These are phyloP conservation scores for Meira nashicola DNA, from an alignment of 1,284 basidiomycete genomes.

Conservation along the genomic window DNA sequence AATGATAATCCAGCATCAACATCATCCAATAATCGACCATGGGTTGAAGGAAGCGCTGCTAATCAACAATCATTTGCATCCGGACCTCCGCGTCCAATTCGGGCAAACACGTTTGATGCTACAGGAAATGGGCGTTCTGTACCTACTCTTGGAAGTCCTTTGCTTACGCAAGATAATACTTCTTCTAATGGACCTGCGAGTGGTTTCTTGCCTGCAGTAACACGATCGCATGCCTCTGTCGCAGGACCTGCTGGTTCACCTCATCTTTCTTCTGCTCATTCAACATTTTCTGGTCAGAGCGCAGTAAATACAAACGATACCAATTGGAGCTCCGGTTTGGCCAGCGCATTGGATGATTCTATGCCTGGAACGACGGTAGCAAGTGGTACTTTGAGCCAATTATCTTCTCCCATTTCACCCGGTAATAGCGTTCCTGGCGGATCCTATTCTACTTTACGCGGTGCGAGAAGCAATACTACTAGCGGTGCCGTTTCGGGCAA, in stretches of 20 bases:
- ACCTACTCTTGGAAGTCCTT: not conserved
- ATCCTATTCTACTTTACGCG: slow-evolving; percentile 23
- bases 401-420: no score
- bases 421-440: slow-evolving; percentile 24
- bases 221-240: slow-evolving; percentile 10
- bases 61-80: not conserved
- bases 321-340: no score
- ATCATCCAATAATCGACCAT: not conserved
- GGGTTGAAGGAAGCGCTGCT: not conserved
- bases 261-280: not conserved
- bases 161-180: slow-evolving; percentile 15
- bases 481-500: not conserved
- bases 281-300: not conserved
- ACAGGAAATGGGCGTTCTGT: not conserved
- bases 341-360: no score
- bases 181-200: slow-evolving; percentile 18
- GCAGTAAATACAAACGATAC: no score
- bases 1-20: not conserved
- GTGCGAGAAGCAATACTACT: slow-evolving; percentile 19
- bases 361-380: no score
- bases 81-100: slow-evolving; percentile 23
- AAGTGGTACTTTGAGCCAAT: no score
- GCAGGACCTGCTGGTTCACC: slow-evolving; percentile 14
- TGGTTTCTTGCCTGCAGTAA: slow-evolving; percentile 17
- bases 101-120: slow-evolving; percentile 27